A percentile compares a stretch with the other conserved stretches of the same genome.
Conservation (phyloP, 768 basidiomycete genomes). For the Suillus luteus region DNA sequence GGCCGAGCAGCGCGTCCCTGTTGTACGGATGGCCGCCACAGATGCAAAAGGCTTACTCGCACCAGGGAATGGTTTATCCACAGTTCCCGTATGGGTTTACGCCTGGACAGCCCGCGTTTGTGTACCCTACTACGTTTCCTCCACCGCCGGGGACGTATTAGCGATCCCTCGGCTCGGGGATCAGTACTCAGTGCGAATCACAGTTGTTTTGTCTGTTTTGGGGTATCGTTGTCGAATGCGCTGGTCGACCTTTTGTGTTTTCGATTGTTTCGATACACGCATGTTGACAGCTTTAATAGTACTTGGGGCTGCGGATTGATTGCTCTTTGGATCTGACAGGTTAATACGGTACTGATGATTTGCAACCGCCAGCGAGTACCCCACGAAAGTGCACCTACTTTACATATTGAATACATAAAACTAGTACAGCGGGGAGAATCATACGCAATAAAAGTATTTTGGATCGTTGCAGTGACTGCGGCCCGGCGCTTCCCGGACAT, state of each 20-base stretch:
- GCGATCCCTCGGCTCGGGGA: not conserved
- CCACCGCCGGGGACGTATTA: conserved; percentile 12
- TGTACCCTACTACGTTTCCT: conserved; percentile 22
- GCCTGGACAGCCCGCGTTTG: conserved; percentile 18
- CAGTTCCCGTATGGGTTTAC: conserved; percentile 28
- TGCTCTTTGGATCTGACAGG: not conserved
- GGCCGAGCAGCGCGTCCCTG: conserved; percentile 26
- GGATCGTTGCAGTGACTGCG: not conserved
- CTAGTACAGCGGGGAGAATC: not conserved
- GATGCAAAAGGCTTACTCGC: not conserved
- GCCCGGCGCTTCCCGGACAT: not conserved
- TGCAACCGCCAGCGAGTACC: not conserved
- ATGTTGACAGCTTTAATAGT: not conserved
- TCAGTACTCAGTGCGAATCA: not conserved
- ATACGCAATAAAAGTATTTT: not conserved
- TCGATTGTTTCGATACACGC: not conserved
- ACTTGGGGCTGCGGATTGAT: not conserved
- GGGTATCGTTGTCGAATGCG: not conserved
- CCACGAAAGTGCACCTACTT: not conserved
- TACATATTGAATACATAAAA: not conserved
- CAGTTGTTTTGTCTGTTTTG: not conserved
- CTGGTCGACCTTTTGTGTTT: not conserved
- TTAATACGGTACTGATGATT: not conserved
- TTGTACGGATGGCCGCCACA: conserved; percentile 10
- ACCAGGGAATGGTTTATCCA: conserved; percentile 7